Base-by-base conservation (phyloP, 2,329 filamentous ascomycete genomes). In the Monosporascus sp. region DNA sequence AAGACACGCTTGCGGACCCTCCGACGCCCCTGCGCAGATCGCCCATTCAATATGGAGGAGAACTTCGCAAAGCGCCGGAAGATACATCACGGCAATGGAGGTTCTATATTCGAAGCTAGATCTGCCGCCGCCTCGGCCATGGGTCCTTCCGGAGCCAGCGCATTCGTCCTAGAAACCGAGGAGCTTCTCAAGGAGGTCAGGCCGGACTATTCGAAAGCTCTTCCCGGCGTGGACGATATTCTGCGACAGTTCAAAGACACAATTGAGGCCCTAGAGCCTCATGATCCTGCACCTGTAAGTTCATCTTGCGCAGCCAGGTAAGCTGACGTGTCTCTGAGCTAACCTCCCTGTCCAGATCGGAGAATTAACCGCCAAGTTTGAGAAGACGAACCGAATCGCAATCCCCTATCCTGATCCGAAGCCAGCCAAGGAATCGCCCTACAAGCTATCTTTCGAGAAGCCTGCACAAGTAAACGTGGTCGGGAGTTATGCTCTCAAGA, bases 361-460 rank as follows among this genome's bases (percentile, higher is more conserved):
- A 37, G 84, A 94, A 61, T 90, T 89, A 8, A 76, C 76, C 0
- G 76, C 85, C 65, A 82, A 80, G 55, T 80, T 89, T 62, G 83
- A 88, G 60, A 87, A 84, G 68, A 77, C 78, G 41, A 77, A 85
- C 64, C 83, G 82, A 48, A 79, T 96, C 53, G 70, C 75, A n/a
- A 81, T 96, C 47, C 94, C 94, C 0, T 97, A 90, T 65, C 90
- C 93, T 17, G 79, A 87, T n/a, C 91, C 91, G 18, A 83, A 78
- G 49, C 92, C 93, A 2, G 75, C 82, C 11, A 83, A 83, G 63
- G 86, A 93, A 68, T 84, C 84, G 35, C 87, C 88, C 50, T 96
- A 96, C 72, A 92, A 90, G 63, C 76, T 97, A 50, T 78, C 86
- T 39, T 96, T 90, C 68, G 79, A 79, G 46, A 87, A 83, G 65